Evolutionary conservation across 768 basidiomycete species (phyloP).

Genomic region (Russula earlei): DNA sequence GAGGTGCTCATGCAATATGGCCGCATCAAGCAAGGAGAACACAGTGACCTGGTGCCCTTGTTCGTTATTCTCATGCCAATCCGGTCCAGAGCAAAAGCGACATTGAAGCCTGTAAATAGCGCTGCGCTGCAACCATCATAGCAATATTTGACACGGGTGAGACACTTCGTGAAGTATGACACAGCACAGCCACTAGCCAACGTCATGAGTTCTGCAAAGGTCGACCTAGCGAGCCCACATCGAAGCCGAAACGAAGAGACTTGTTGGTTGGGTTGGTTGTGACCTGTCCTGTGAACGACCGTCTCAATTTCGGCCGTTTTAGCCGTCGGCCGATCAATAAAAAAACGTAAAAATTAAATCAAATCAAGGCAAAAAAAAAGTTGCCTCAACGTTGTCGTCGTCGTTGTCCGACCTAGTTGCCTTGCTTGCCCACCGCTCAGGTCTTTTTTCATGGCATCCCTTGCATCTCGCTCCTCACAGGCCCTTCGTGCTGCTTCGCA

Average conservation of each 20-base stretch:
- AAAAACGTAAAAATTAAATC: too few species aligned
- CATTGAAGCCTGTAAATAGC: neutral
- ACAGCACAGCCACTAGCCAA: too few species aligned
- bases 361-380: neutral
- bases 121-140: neutral
- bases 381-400: too few species aligned
- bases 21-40: neutral
- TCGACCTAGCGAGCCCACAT: neutral
- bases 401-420: neutral
- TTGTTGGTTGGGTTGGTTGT: too few species aligned
- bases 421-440: conserved; percentile 9
- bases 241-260: too few species aligned
- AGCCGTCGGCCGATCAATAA: too few species aligned
- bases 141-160: too few species aligned
- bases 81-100: neutral
- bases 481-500: conserved; percentile 57
- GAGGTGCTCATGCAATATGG: neutral
- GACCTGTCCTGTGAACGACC: too few species aligned
- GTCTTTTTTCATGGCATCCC: conserved; percentile 40
- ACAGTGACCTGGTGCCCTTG: neutral
- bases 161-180: too few species aligned
- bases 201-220: too few species aligned
- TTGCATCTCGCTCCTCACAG: conserved; percentile 56
- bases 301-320: too few species aligned
- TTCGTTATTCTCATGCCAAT: neutral